phyloP scores from a whole-genome alignment of 2,329 filamentous ascomycete genomes.

The Fusarium sp. region DNA sequence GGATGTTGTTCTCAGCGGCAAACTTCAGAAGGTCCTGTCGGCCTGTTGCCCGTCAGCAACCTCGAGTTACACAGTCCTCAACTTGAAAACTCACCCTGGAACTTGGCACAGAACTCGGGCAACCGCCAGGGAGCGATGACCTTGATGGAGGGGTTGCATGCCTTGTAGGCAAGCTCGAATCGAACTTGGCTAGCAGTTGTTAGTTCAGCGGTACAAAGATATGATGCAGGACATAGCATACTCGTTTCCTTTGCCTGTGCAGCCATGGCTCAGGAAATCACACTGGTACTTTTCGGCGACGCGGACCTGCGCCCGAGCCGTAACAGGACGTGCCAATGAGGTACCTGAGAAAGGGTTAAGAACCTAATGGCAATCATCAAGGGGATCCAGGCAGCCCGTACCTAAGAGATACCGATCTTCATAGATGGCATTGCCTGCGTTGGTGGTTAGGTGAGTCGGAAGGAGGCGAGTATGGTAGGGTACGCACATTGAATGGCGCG shows the following conservation, averaged over 20 bases:
- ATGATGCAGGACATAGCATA: too few species aligned
- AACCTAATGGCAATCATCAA: too few species aligned
- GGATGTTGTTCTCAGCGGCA: slow-evolving; percentile 76
- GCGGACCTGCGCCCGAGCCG: slow-evolving; percentile 67
- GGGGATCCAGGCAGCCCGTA: too few species aligned
- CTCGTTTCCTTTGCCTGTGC: slow-evolving; percentile 68
- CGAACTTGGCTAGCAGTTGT: slow-evolving; percentile 52
- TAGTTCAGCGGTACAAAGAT: too few species aligned
- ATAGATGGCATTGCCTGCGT: slow-evolving; percentile 23
- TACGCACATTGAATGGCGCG: slow-evolving; percentile 76
- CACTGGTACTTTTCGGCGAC: slow-evolving; percentile 57
- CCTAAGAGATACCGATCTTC: slow-evolving; percentile 54
- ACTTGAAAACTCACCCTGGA: slow-evolving; percentile 59
- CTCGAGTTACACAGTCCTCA: slow-evolving; percentile 44
- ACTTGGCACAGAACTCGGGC: slow-evolving; percentile 79
- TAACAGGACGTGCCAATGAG: slow-evolving; percentile 75
- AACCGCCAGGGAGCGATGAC: slow-evolving; percentile 82
- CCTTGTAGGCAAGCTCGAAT: slow-evolving; percentile 56
- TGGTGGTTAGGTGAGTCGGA: too few species aligned
- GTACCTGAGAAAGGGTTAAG: slow-evolving; percentile 57
- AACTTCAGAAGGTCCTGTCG: slow-evolving; percentile 77
- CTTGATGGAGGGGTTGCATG: slow-evolving; percentile 74
- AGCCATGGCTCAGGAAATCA: slow-evolving; percentile 64
- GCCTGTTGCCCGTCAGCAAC: background rate
- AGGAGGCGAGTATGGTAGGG: too few species aligned